A percentile compares a stretch with the other conserved stretches of the same genome.
phyloP scores from a whole-genome alignment of 2,329 filamentous ascomycete genomes.

The Colletotrichum cordylinicola region DNA sequence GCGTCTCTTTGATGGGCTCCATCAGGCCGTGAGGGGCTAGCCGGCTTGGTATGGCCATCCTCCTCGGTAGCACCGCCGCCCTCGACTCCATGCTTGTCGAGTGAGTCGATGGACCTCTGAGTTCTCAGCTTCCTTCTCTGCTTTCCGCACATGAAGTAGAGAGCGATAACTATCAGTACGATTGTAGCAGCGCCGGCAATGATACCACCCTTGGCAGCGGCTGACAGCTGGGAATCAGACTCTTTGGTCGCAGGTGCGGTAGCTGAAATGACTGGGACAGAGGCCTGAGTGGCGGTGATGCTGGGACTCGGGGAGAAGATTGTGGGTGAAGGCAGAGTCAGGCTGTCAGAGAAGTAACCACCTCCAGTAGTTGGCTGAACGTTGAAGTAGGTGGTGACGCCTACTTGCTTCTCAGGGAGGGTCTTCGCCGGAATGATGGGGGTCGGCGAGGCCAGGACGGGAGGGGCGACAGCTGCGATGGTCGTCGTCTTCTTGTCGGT shows the following conservation, averaged over 20 bases:
- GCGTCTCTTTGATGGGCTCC: slow-evolving; percentile 27
- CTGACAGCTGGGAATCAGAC: neutral
- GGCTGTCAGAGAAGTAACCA: slow-evolving; percentile 1
- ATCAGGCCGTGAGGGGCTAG: slow-evolving; percentile 23
- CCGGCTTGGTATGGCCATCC: slow-evolving; percentile 26
- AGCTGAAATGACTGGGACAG: neutral
- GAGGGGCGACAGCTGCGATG: slow-evolving; percentile 9
- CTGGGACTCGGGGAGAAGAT: neutral
- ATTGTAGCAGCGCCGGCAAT: slow-evolving; percentile 18
- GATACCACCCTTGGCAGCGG: neutral
- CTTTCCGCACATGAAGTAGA: slow-evolving; percentile 24
- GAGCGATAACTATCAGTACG: slow-evolving; percentile 21
- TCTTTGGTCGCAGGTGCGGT: neutral
- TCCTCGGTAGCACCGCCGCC: slow-evolving; percentile 30
- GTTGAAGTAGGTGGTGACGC: neutral
- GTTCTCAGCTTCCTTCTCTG: slow-evolving; percentile 14
- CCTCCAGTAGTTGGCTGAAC: neutral
- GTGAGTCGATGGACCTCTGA: slow-evolving; percentile 1
- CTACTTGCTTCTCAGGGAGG: neutral
- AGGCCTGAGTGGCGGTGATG: neutral
- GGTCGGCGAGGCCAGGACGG: neutral
- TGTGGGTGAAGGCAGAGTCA: neutral
- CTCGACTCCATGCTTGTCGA: slow-evolving; percentile 22
- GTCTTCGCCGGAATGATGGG: neutral
- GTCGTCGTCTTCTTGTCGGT: neutral